Conservation (phyloP, 345 rosid genomes). For the Eucalyptus cloeziana region DNA sequence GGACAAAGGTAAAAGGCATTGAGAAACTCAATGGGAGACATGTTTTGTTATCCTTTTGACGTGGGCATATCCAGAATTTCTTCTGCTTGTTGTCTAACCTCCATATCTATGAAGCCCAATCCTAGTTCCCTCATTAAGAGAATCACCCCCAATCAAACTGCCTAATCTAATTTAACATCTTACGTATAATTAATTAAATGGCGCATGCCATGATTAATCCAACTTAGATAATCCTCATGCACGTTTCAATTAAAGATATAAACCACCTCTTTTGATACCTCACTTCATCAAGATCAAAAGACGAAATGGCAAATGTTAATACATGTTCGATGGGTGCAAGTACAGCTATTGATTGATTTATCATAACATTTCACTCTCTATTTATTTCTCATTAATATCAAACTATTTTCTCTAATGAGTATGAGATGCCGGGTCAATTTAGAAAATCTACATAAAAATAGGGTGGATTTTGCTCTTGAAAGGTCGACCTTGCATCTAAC, state of each 20-base stretch:
- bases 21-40: background rate
- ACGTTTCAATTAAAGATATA: background rate
- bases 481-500: background rate
- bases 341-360: fast-evolving
- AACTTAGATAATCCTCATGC: fast-evolving
- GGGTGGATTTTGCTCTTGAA: background rate
- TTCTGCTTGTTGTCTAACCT: background rate
- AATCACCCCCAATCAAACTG: fast-evolving
- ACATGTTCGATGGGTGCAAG: fast-evolving
- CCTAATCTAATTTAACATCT: background rate
- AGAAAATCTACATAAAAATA: background rate
- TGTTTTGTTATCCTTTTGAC: background rate
- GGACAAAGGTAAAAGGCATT: background rate
- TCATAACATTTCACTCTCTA: fast-evolving
- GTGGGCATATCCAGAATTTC: background rate
- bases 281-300: background rate
- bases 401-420: background rate
- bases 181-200: background rate
- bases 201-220: background rate
- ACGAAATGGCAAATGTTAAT: background rate
- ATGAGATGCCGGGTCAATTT: fast-evolving
- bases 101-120: background rate
- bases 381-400: background rate
- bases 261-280: background rate
- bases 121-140: background rate